These are phyloP conservation scores for Hypericum androsaemum DNA, from an alignment of 345 rosid species.

Conservation along the genomic window DNA sequence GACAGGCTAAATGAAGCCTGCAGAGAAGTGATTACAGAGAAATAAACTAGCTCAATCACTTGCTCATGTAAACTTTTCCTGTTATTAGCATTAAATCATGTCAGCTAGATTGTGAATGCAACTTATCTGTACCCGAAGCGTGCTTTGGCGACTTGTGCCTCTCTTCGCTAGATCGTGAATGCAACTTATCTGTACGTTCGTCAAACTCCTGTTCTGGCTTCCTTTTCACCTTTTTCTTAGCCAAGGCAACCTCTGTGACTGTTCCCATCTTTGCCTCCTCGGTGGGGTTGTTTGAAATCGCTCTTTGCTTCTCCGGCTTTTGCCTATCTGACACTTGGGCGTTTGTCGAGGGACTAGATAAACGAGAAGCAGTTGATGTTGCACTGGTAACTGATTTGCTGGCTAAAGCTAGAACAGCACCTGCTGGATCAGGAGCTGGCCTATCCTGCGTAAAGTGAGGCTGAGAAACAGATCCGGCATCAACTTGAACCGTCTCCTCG, in stretches of 20 bases:
- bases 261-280: slow-evolving; percentile 33
- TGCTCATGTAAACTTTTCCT: too few species aligned
- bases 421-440: slow-evolving; percentile 23
- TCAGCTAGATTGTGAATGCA: slow-evolving; percentile 16
- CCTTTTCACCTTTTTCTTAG: slow-evolving; percentile 48
- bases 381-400: slow-evolving; percentile 29
- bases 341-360: slow-evolving; percentile 28
- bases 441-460: slow-evolving; percentile 31
- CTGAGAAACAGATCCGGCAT: slow-evolving; percentile 29
- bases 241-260: slow-evolving; percentile 17
- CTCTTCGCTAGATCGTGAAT: slow-evolving; percentile 21
- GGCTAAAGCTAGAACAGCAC: slow-evolving; percentile 30
- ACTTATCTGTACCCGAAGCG: slow-evolving; percentile 20
- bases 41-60: too few species aligned
- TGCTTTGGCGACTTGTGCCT: slow-evolving; percentile 27
- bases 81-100: too few species aligned
- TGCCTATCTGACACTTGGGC: slow-evolving; percentile 31
- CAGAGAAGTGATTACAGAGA: too few species aligned
- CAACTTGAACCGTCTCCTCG: slow-evolving; percentile 36
- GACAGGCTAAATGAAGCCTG: too few species aligned
- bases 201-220: slow-evolving; percentile 43
- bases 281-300: slow-evolving; percentile 26
- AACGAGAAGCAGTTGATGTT: slow-evolving; percentile 22
- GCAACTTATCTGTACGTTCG: slow-evolving; percentile 21
- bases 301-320: slow-evolving; percentile 51